phyloP scores from a whole-genome alignment of 176 grass and related monocot genomes.

The Urochloa ruziziensis region DNA sequence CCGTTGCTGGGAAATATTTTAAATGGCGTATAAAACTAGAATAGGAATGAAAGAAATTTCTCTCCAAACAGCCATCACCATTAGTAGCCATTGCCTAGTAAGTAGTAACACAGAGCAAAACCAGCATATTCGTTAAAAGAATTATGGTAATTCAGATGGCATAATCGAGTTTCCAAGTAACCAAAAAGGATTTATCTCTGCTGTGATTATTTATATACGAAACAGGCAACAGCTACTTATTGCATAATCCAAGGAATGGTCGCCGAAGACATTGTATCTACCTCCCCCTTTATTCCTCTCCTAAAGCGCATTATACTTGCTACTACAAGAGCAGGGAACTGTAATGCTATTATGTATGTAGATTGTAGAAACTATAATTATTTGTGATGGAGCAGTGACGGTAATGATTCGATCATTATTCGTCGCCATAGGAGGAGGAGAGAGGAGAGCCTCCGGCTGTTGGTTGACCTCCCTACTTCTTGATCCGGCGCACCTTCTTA shows the following conservation, averaged over 20 bases:
- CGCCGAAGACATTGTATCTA: conserved; percentile 25
- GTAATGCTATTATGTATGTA: conserved; percentile 28
- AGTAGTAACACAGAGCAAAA: not conserved
- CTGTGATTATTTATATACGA: conserved; percentile 25
- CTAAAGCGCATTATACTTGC: conserved; percentile 24
- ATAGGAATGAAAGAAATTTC: not conserved
- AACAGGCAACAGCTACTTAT: conserved; percentile 14
- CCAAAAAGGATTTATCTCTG: not conserved
- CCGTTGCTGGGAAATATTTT: not conserved
- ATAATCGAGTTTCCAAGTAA: not conserved
- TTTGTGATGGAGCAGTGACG: conserved; percentile 7
- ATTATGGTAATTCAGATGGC: not conserved
- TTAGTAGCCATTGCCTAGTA: not conserved
- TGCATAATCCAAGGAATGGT: conserved; percentile 21
- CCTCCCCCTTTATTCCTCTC: conserved; percentile 31
- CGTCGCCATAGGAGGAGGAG: not conserved
- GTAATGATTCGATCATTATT: not conserved
- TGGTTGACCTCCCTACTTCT: conserved; percentile 42
- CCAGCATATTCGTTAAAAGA: too few species aligned
- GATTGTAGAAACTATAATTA: conserved; percentile 8
- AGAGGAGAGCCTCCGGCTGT: not conserved
- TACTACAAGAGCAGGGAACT: conserved; percentile 33
- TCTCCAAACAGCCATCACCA: not conserved
- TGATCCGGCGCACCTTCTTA: conserved; percentile 82
- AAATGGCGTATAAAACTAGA: not conserved